Conservation (phyloP, 2,329 filamentous ascomycete species). For the Zasmidium angulare region DNA sequence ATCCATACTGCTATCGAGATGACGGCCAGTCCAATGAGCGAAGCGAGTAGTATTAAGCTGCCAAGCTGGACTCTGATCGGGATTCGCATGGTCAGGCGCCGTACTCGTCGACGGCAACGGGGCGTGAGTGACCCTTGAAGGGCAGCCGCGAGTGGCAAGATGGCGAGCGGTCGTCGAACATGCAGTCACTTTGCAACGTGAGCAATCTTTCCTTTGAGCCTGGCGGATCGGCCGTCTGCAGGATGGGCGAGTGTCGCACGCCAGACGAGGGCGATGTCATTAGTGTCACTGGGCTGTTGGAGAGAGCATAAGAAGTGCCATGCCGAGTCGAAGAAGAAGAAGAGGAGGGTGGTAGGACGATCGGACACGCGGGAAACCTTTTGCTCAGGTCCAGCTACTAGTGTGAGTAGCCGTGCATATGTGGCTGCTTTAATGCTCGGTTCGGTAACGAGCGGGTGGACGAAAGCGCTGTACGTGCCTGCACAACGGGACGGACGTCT, state of each 20-base stretch:
- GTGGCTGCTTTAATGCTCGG: neutral
- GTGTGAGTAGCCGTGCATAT: neutral
- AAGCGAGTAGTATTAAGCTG: constrained; percentile 72
- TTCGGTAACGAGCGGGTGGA: neutral
- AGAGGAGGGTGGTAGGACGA: neutral
- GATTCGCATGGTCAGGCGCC: constrained; percentile 64
- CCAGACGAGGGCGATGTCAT: neutral
- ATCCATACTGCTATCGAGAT: constrained; percentile 72
- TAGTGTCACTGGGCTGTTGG: neutral
- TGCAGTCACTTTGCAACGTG: neutral
- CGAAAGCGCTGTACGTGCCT: too few relatives aligned
- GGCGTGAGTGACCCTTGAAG: neutral
- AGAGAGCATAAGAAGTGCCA: neutral
- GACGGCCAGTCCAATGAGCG: constrained; percentile 72
- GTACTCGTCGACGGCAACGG: neutral
- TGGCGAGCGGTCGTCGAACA: neutral
- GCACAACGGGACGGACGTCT: too few relatives aligned
- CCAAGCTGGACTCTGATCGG: constrained; percentile 86
- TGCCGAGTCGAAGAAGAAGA: neutral
- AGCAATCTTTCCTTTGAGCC: too few relatives aligned
- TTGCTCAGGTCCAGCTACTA: neutral
- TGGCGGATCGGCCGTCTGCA: too few relatives aligned
- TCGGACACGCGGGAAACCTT: neutral
- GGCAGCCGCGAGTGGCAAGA: neutral
- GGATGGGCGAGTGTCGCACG: too few relatives aligned